phyloP scores from a whole-genome alignment of 2,329 filamentous ascomycete genomes.

The Botrytis cinerea region DNA sequence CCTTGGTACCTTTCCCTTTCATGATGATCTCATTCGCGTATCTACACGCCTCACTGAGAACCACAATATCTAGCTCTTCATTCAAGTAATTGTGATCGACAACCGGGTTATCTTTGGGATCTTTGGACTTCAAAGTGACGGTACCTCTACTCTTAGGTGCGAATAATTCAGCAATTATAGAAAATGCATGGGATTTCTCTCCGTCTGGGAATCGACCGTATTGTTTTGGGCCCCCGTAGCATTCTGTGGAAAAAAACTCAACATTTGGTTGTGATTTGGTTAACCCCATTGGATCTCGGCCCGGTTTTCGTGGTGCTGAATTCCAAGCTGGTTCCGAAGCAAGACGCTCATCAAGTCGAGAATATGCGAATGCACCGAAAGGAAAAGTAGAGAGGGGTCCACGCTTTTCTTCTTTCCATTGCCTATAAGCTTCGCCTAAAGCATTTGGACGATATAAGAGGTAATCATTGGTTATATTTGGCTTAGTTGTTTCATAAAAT shows the following conservation, averaged over 20 bases:
- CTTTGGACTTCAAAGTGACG: slow-evolving; percentile 52
- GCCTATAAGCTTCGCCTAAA: slow-evolving; percentile 51
- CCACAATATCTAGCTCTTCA: slow-evolving; percentile 58
- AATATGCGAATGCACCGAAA: slow-evolving; percentile 63
- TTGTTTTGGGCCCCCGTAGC: slow-evolving; percentile 61
- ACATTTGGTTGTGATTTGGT: slow-evolving; percentile 58
- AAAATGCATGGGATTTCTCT: slow-evolving; percentile 57
- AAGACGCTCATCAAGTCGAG: slow-evolving; percentile 62
- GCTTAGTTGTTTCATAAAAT: slow-evolving; percentile 59
- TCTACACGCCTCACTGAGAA: slow-evolving; percentile 59
- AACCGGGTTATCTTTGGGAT: slow-evolving; percentile 54
- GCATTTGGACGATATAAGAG: slow-evolving; percentile 58
- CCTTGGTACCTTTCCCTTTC: slow-evolving; percentile 57
- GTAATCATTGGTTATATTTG: slow-evolving; percentile 56
- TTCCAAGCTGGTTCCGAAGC: slow-evolving; percentile 57
- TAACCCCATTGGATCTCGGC: slow-evolving; percentile 65
- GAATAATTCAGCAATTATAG: slow-evolving; percentile 60
- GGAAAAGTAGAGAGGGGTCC: slow-evolving; percentile 63
- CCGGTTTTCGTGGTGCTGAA: slow-evolving; percentile 48
- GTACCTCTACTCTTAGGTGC: slow-evolving; percentile 57
- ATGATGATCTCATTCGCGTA: slow-evolving; percentile 62
- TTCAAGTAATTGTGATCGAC: slow-evolving; percentile 61
- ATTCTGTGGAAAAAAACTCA: slow-evolving; percentile 64
- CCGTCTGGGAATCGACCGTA: slow-evolving; percentile 53
- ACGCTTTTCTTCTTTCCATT: slow-evolving; percentile 59